Conservation (phyloP, 177 flowering plant genomes). For the Vitis hybrid region DNA sequence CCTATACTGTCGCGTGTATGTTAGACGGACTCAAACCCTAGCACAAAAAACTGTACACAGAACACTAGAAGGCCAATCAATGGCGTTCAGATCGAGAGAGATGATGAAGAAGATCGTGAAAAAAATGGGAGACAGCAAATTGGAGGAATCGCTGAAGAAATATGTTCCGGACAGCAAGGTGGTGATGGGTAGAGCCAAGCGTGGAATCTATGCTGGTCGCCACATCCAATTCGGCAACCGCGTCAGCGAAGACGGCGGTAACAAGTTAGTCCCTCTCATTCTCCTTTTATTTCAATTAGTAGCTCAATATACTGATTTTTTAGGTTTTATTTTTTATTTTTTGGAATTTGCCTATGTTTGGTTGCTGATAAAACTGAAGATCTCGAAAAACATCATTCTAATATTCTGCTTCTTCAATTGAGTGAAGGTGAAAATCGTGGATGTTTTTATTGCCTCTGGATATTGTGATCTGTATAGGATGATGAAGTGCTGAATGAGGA, state of each 20-base stretch:
- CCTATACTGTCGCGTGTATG: too few relatives aligned
- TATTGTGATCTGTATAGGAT: too few relatives aligned
- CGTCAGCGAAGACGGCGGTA: conserved; percentile 94
- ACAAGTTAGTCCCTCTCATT: conserved; percentile 43
- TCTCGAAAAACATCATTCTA: too few relatives aligned
- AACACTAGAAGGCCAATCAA: conserved; percentile 2
- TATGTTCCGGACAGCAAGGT: conserved; percentile 57
- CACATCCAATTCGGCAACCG: conserved; percentile 83
- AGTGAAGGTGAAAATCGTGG: too few relatives aligned
- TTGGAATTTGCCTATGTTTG: too few relatives aligned
- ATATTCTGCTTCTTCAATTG: too few relatives aligned
- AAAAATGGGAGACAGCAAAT: conserved; percentile 27
- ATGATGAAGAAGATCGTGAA: conserved; percentile 81
- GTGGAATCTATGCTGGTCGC: conserved; percentile 81
- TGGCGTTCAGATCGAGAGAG: conserved; percentile 82
- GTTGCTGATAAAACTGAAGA: too few relatives aligned
- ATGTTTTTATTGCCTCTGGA: too few relatives aligned
- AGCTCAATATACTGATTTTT: background rate
- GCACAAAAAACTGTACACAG: too few relatives aligned
- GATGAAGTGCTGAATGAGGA: too few relatives aligned
- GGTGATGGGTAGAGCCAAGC: conserved; percentile 84
- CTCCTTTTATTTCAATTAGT: background rate
- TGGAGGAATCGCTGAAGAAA: conserved; percentile 59
- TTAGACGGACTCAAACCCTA: too few relatives aligned
- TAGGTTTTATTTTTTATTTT: too few relatives aligned